Percentiles rank a stretch among this genome's conserved stretches.
These are phyloP conservation scores for Podospora sp. DNA, from an alignment of 495 filamentous ascomycete species.

Conservation along the genomic window DNA sequence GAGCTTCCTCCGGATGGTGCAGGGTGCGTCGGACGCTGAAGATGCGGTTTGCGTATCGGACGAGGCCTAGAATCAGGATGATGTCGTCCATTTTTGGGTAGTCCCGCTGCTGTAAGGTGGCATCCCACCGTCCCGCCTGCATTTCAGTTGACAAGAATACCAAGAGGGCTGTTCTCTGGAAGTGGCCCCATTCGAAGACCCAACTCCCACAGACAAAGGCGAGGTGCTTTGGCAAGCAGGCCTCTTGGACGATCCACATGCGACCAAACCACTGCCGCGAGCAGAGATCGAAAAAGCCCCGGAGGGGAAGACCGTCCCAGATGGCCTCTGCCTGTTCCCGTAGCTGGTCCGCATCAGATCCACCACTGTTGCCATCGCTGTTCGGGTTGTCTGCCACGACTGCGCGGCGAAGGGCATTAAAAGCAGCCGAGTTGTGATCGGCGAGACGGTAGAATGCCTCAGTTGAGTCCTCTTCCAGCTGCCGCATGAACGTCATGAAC, in stretches of 20 bases:
- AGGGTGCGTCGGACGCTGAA: neutral
- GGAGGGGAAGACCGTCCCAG: neutral
- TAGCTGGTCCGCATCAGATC: too few relatives aligned
- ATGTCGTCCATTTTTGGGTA: neutral
- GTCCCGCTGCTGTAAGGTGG: neutral
- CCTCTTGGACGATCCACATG: constrained; percentile 11
- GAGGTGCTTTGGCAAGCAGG: constrained; percentile 1
- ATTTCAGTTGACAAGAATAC: neutral
- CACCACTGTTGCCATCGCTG: too few relatives aligned
- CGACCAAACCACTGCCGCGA: constrained; percentile 2
- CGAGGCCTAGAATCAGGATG: neutral
- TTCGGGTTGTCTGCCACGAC: too few relatives aligned
- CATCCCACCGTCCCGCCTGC: neutral
- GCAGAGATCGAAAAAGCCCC: neutral
- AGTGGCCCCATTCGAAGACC: neutral
- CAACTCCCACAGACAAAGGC: constrained; percentile 1
- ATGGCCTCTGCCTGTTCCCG: too few relatives aligned
- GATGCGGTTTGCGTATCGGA: neutral
- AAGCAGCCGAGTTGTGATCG: too few relatives aligned
- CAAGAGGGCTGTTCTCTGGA: neutral
- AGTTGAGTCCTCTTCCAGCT: too few relatives aligned
- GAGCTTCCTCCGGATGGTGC: too few relatives aligned
- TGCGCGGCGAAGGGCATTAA: too few relatives aligned
- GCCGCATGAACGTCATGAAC: too few relatives aligned
- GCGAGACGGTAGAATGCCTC: too few relatives aligned